Evolutionary conservation across 2,329 filamentous ascomycete species (phyloP).

Genomic region (Fusarium sublunatum): DNA sequence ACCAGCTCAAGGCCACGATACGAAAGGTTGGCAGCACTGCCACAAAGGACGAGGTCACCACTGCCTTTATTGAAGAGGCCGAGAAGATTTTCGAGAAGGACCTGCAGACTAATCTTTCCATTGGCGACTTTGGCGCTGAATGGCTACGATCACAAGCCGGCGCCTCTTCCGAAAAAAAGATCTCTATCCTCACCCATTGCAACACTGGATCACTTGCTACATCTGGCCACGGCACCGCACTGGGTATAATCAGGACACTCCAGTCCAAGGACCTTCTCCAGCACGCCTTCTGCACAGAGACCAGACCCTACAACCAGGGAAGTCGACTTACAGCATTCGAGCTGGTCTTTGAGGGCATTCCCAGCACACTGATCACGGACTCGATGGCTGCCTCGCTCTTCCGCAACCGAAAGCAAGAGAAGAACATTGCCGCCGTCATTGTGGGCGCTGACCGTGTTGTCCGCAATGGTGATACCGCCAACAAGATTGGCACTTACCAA

Average conservation of each 20-base stretch:
- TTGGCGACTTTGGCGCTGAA: slow-evolving; percentile 83
- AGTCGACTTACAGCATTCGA: slow-evolving; percentile 95
- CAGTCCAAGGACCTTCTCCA: slow-evolving; percentile 72
- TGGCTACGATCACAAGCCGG: slow-evolving; percentile 77
- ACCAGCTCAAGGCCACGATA: slow-evolving; percentile 77
- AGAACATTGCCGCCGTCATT: slow-evolving; percentile 85
- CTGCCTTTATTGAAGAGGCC: slow-evolving; percentile 80
- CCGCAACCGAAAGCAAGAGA: slow-evolving; percentile 66
- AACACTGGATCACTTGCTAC: slow-evolving; percentile 98
- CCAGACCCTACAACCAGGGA: slow-evolving; percentile 96
- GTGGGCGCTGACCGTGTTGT: slow-evolving; percentile 96
- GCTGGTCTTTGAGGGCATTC: slow-evolving; percentile 92
- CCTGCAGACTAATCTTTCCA: slow-evolving; percentile 85
- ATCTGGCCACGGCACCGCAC: slow-evolving; percentile 94
- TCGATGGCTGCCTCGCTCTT: slow-evolving; percentile 96
- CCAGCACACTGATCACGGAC: slow-evolving; percentile 91
- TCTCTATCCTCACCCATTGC: slow-evolving; percentile 96
- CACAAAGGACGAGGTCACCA: slow-evolving; percentile 65
- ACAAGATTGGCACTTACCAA: slow-evolving; percentile 97
- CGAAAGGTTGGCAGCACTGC: slow-evolving; percentile 58
- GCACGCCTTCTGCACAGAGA: slow-evolving; percentile 96
- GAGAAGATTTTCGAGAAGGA: slow-evolving; percentile 90
- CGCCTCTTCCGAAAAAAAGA: slow-evolving; percentile 57
- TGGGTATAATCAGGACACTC: slow-evolving; percentile 91
- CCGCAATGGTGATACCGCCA: slow-evolving; percentile 96